Conservation (phyloP, 2,329 filamentous ascomycete genomes). For the Aspergillus luchuensis region DNA sequence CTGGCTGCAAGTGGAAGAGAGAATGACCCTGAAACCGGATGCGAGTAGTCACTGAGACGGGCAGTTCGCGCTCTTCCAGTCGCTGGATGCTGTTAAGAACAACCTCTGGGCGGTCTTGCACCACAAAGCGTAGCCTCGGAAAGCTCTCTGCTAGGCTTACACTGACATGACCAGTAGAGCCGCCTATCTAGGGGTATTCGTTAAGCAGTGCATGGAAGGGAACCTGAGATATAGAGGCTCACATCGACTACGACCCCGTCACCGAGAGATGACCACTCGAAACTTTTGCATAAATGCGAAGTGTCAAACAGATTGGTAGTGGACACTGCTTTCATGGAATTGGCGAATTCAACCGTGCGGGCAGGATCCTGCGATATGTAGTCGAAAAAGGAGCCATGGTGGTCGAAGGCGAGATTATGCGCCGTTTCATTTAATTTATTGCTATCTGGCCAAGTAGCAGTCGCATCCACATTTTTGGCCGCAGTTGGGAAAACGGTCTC, state of each 20-base stretch:
- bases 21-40: background rate
- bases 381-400: constrained; percentile 37
- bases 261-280: constrained; percentile 53
- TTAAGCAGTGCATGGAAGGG: background rate
- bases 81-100: constrained; percentile 3
- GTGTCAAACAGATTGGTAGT: constrained; percentile 59
- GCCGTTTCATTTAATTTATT: constrained; percentile 25
- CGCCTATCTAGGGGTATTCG: constrained; percentile 42
- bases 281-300: constrained; percentile 55
- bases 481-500: constrained; percentile 21
- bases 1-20: background rate
- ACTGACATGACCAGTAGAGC: constrained; percentile 60
- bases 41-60: background rate
- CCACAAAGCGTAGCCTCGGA: constrained; percentile 56
- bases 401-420: constrained; percentile 31
- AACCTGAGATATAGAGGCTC: background rate
- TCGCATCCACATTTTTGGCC: constrained; percentile 22
- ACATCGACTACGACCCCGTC: constrained; percentile 57
- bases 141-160: constrained; percentile 57
- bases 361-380: constrained; percentile 27
- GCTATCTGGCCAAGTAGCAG: constrained; percentile 23
- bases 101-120: constrained; percentile 50
- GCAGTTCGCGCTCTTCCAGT: background rate
- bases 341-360: constrained; percentile 54
- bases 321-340: constrained; percentile 58